Evolutionary conservation across 768 basidiomycete species (phyloP), one percentile per base, ranked within the genome.

Genomic region (Lentinus tigrinus): DNA sequence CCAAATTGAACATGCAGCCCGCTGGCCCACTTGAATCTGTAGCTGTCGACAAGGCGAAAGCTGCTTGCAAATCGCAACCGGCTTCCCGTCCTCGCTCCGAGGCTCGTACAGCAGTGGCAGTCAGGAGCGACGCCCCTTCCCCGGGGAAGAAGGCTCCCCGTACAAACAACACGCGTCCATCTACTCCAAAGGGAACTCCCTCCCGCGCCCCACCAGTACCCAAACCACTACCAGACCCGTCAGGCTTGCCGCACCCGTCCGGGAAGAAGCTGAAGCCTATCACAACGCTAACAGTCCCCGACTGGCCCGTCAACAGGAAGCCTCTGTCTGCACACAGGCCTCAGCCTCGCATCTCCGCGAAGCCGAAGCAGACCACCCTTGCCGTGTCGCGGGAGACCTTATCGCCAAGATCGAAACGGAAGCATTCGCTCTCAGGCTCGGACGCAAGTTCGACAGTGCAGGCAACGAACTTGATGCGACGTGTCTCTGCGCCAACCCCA

Each of bases 231-330:
- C 13, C 23, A 24, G 43, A n/a, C n/a, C n/a, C n/a, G n/a, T n/a
- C 21, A 4, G 43, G 27, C 6, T 37, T 54, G 5, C 26, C 58
- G 19, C 53, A 39, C 2, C 52, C 53, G 17, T 31, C 31, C 6
- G 14, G 51, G 39, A 61, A 61, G 56, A 61, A 57, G 47, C 51
- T 61, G 46, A 56, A 50, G 51, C 60, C 60, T 14, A 57, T 61
- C 47, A 52, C 47, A 16, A 23, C 44, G 10, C 47, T 61, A 3
- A 44, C 51, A 0, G 55, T 61, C 1, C 60, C 60, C n/a, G 50
- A 52, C 28, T 61, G 55, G 51, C 60, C 60, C 3, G 54, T 23
- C 37, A 47, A 36, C 10, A 47, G 28, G 39, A 61, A 57, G 40
- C 52, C 60, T 6, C 23, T 61, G n/a, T 56, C 60, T 9, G 40